A percentile compares a stretch with the other conserved stretches of the same genome.
phyloP scores from a whole-genome alignment of 345 rosid species.

The Dimocarpus longan region DNA sequence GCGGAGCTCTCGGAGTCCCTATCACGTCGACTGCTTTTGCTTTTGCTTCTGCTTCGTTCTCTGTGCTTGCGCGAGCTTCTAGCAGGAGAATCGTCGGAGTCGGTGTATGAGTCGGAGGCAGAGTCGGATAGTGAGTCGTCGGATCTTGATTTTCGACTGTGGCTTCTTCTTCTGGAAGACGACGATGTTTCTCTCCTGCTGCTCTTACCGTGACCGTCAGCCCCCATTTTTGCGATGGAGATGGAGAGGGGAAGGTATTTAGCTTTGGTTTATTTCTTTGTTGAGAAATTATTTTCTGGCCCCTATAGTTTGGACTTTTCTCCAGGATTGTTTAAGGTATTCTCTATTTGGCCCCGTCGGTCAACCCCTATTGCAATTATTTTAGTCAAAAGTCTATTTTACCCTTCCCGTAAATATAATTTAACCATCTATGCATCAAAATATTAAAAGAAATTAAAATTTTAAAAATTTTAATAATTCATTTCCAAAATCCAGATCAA shows the following conservation, averaged over 20 bases:
- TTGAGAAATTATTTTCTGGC: no score
- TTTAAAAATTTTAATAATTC: no score
- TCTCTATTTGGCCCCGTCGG: no score
- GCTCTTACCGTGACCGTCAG: conserved; percentile 3
- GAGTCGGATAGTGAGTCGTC: conserved; percentile 30
- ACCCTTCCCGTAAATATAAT: no score
- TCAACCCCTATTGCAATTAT: no score
- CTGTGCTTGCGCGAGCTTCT: conserved; percentile 38
- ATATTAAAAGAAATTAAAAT: no score
- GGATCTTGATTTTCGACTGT: conserved; percentile 30
- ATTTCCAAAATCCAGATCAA: no score
- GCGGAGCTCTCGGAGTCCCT: conserved; percentile 29
- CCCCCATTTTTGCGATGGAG: conserved; percentile 10
- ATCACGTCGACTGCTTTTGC: conserved; percentile 34
- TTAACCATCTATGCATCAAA: no score
- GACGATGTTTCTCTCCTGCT: conserved; percentile 27
- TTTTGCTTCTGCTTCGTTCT: conserved; percentile 26
- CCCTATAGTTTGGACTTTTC: no score
- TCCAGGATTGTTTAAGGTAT: no score
- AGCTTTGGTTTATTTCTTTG: neutral
- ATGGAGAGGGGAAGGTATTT: neutral
- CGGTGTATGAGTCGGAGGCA: conserved; percentile 30
- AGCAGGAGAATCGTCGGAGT: conserved; percentile 29
- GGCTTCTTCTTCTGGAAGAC: conserved; percentile 26
- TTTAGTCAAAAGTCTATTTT: no score